phyloP scores from a whole-genome alignment of 2,329 filamentous ascomycete species.

The Neonectria ditissima region DNA sequence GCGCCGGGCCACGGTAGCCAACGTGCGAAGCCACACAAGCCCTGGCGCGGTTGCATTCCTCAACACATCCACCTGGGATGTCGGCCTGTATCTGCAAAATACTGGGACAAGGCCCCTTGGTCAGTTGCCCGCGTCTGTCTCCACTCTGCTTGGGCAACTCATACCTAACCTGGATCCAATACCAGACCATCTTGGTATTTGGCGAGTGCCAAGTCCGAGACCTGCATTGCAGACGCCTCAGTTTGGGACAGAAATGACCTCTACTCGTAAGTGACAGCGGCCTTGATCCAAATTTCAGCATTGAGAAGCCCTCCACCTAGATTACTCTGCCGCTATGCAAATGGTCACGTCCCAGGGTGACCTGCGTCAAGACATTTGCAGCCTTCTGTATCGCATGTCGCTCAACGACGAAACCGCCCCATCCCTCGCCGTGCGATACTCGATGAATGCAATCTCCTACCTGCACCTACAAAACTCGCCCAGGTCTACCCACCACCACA shows the following conservation, averaged over 20 bases:
- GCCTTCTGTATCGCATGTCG: conserved; percentile 18
- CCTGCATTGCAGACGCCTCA: conserved; percentile 2
- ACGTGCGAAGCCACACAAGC: neutral
- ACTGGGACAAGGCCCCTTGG: neutral
- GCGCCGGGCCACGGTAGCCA: conserved; percentile 10
- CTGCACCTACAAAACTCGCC: conserved; percentile 5
- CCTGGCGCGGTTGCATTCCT: conserved; percentile 9
- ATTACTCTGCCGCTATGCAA: conserved; percentile 12
- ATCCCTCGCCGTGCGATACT: conserved; percentile 21
- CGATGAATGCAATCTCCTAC: conserved; percentile 18
- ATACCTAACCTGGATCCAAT: neutral
- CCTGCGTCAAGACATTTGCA: conserved; percentile 19
- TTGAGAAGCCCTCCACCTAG: neutral
- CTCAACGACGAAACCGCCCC: conserved; percentile 10
- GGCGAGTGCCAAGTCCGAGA: conserved; percentile 1
- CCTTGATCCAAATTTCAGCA: too few relatives aligned
- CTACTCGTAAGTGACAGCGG: neutral
- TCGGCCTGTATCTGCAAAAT: conserved; percentile 8
- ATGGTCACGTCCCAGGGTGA: conserved; percentile 18
- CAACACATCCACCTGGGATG: conserved; percentile 15
- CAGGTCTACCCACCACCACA: conserved; percentile 12
- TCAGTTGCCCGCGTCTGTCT: neutral
- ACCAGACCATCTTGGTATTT: neutral
- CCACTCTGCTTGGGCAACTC: neutral
- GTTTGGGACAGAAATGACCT: conserved; percentile 6